Evolutionary conservation across 192 early-diverging fungal species (phyloP), one percentile per base, ranked within the genome.

Genomic region (Phycomyces nitens): DNA sequence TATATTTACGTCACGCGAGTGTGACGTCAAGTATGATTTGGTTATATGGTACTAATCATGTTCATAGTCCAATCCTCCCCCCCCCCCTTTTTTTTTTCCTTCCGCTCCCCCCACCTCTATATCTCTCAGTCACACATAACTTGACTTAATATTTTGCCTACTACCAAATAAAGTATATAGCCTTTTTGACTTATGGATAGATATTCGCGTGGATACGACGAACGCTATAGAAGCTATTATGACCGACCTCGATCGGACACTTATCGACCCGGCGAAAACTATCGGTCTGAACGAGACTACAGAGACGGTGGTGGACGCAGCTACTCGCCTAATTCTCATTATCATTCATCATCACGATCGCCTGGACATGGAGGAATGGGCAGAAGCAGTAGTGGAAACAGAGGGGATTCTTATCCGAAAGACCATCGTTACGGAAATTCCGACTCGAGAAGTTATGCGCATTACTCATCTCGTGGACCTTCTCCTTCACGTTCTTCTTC

Each of bases 221-320:
- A 69, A 40, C 34, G 68, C n/a, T 69, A 69, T 43, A 52, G 68
- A 56, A 60, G 68, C 18, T 69, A 69, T 43, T 69, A 63, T 56
- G 68, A 69, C 39, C 51, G 68, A 16, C 68, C 68, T 14, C 60
- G 68, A 8, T 69, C 68, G 22, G 68, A 69, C 27, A 69, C 68
- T 16, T 69, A 69, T 47, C 18, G 68, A 18, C 68, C 68, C 14
- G 34, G 68, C n/a, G 68, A 69, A 58, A 63, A 27, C 43, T 69
- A 69, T 26, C 53, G 68, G 12, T 51, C 58, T 34, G 58, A 61
- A 27, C 41, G 68, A 42, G 68, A 69, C n/a, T 69, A 69, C 42
- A 61, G 60, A 44, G 66, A 61, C 5, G 20, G 27, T 22, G 23
- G 41, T 26, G 51, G 58, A 42, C 58, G 66, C n/a, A 66, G 47